Evolutionary conservation across 2,329 filamentous ascomycete genomes (phyloP).

Genomic region (Cercospora zeina): DNA sequence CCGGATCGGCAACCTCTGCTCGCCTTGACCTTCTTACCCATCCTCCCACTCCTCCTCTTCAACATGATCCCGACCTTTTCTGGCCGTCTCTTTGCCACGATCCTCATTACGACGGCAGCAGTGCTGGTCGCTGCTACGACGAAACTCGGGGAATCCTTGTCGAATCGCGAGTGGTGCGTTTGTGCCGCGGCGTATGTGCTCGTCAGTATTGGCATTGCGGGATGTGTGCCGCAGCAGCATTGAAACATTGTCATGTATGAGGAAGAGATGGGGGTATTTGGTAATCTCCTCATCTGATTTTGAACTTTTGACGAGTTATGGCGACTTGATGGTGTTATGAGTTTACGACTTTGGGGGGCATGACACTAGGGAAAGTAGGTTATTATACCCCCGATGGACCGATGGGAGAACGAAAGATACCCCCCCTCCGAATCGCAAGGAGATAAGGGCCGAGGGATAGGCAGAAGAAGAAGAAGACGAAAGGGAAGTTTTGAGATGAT

Average conservation of each 20-base stretch:
- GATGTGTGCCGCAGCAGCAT: constrained; percentile 28
- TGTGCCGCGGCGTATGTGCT: constrained; percentile 45
- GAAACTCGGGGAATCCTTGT: constrained; percentile 41
- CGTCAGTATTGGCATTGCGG: constrained; percentile 42
- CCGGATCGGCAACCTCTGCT: not conserved
- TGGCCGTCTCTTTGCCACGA: constrained; percentile 45
- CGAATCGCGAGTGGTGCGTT: constrained; percentile 44
- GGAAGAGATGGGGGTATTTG: not conserved
- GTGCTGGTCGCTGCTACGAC: constrained; percentile 40
- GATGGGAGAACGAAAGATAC: not conserved
- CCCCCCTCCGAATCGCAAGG: not conserved
- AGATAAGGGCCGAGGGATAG: not conserved
- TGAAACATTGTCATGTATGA: not conserved
- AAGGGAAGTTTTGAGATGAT: not conserved
- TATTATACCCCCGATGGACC: not conserved
- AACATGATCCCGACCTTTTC: constrained; percentile 46
- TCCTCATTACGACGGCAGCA: constrained; percentile 42
- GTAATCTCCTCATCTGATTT: not conserved
- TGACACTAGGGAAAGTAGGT: not conserved
- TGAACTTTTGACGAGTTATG: not conserved
- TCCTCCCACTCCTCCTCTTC: constrained; percentile 47
- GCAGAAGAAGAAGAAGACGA: not conserved
- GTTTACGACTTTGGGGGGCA: not conserved
- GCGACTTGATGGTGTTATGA: constrained; percentile 6
- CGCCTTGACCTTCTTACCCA: constrained; percentile 37